Percentiles rank a stretch among this genome's conserved stretches.
These are phyloP conservation scores for Paspalum notatum DNA, from an alignment of 176 grass and related monocot species.

Conservation along the genomic window DNA sequence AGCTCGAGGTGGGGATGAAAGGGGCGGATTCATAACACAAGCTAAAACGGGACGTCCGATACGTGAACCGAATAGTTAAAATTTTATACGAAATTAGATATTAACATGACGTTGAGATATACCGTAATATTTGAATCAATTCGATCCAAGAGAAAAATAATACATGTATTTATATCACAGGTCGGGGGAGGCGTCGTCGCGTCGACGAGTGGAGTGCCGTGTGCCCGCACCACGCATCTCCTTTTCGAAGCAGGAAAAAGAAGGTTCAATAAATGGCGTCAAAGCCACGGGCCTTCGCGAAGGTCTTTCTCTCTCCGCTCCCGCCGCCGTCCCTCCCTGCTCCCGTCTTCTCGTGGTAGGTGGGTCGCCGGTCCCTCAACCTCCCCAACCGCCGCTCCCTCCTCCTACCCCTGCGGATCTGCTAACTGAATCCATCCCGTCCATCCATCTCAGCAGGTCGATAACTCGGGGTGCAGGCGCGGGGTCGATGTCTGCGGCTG, in stretches of 20 bases:
- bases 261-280: slow-evolving; percentile 28
- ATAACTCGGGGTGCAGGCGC: background rate
- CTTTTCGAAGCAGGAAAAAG: background rate
- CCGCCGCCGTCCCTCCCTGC: slow-evolving; percentile 11
- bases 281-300: slow-evolving; percentile 15
- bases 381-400: background rate
- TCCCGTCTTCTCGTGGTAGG: slow-evolving; percentile 16
- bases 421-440: background rate
- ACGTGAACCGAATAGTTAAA: no score
- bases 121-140: no score
- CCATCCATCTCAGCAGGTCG: background rate
- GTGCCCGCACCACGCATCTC: background rate
- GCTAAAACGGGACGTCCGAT: no score
- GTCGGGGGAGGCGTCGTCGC: no score
- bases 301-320: slow-evolving; percentile 9
- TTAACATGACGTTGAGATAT: no score
- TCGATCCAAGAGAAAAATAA: no score
- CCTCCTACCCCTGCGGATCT: background rate
- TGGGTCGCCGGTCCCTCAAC: background rate
- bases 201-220: no score
- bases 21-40: no score
- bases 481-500: slow-evolving; percentile 18
- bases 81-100: no score
- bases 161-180: no score
- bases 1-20: no score